Evolutionary conservation across 2,329 filamentous ascomycete species (phyloP).

Genomic region (Phyllosticta citriasiana): DNA sequence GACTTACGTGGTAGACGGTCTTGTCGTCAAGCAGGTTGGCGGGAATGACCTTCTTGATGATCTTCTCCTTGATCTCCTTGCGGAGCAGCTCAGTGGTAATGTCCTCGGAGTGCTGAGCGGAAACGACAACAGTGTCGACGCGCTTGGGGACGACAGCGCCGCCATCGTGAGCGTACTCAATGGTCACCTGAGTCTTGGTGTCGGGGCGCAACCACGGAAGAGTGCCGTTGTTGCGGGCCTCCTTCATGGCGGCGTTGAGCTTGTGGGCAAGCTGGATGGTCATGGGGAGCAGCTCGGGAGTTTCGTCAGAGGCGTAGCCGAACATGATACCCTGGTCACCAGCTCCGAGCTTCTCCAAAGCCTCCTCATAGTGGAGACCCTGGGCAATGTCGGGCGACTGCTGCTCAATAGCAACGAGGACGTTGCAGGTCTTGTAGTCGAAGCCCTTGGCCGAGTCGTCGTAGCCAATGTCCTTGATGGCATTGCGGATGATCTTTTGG

Average conservation of each 20-base stretch:
- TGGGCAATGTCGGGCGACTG: constrained; percentile 98
- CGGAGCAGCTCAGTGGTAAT: constrained; percentile 87
- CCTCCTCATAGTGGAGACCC: constrained; percentile 96
- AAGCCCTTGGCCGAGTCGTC: constrained; percentile 96
- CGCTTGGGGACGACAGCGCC: constrained; percentile 85
- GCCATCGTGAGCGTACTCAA: constrained; percentile 96
- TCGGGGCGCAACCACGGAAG: constrained; percentile 94
- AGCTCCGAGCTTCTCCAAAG: constrained; percentile 92
- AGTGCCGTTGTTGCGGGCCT: constrained; percentile 75
- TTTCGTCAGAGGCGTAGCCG: constrained; percentile 98
- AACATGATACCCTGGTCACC: constrained; percentile 99
- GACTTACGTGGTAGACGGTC: constrained; percentile 84
- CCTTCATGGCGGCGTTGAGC: constrained; percentile 90
- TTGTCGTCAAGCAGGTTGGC: constrained; percentile 83
- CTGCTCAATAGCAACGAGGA: constrained; percentile 97
- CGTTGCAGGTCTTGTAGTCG: constrained; percentile 99
- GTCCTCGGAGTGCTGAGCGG: constrained; percentile 81
- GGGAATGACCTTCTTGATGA: constrained; percentile 91
- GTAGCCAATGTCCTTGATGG: constrained; percentile 98
- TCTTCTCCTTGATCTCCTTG: constrained; percentile 93
- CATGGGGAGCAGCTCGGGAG: constrained; percentile 89
- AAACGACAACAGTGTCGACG: constrained; percentile 95
- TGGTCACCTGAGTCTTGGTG: constrained; percentile 99
- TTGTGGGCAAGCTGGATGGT: constrained; percentile 92
- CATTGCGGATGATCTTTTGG: constrained; percentile 89